These are phyloP conservation scores for Geotrichum aggregatum DNA, from an alignment of 1,139 yeast species.

Conservation along the genomic window DNA sequence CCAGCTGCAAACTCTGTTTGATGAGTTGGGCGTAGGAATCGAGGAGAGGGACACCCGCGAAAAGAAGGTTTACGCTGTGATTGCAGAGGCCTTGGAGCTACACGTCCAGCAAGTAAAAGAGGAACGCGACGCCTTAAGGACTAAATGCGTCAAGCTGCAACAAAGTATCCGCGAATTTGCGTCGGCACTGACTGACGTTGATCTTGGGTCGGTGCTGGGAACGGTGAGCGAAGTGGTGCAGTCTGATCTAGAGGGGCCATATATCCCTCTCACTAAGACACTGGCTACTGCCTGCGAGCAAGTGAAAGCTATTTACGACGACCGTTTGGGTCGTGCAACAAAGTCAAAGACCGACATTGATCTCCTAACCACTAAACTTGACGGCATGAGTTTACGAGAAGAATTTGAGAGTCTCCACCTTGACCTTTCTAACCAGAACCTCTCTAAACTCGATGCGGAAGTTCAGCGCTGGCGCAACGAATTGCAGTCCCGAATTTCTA, in stretches of 20 bases:
- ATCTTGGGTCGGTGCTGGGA: constrained; percentile 21
- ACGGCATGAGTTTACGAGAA: constrained; percentile 10
- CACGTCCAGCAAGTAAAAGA: constrained; percentile 33
- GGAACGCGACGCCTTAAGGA: constrained; percentile 33
- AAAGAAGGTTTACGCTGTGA: constrained; percentile 32
- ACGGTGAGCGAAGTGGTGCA: constrained; percentile 5
- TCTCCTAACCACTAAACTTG: constrained; percentile 11
- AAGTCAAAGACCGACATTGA: constrained; percentile 14
- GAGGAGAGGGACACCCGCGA: constrained; percentile 34
- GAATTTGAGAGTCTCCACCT: constrained; percentile 13
- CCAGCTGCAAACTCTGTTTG: constrained; percentile 35
- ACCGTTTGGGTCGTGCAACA: constrained; percentile 16
- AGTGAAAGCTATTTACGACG: constrained; percentile 15
- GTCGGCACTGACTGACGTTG: constrained; percentile 32
- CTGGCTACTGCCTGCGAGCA: constrained; percentile 2
- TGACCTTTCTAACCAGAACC: constrained; percentile 27
- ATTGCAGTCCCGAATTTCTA: constrained; percentile 27
- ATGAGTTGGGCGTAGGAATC: constrained; percentile 36
- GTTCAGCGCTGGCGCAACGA: constrained; percentile 32
- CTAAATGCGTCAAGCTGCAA: constrained; percentile 30
- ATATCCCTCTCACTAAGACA: background rate
- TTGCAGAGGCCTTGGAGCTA: constrained; percentile 34
- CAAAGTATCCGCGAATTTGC: constrained; percentile 31
- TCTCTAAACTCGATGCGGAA: constrained; percentile 31
- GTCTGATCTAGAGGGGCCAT: constrained; percentile 15